Evolutionary conservation across 192 early-diverging fungal species (phyloP).

Genomic region (Coemansia sp.): DNA sequence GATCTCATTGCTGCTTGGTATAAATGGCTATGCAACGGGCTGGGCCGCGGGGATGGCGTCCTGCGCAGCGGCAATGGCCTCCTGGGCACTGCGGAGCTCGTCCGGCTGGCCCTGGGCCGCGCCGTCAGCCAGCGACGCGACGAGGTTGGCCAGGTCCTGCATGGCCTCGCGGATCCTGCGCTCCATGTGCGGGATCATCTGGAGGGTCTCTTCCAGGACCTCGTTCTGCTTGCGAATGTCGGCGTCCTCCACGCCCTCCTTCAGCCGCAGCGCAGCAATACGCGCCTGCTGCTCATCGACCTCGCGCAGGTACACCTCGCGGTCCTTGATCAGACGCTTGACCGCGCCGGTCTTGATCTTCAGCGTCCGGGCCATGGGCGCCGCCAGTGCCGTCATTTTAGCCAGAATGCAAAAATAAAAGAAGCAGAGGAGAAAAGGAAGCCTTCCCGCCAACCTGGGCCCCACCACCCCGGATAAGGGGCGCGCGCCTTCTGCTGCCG

Average conservation of each 20-base stretch:
- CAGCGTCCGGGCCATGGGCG: slow-evolving; percentile 15
- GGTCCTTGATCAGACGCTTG: slow-evolving; percentile 38
- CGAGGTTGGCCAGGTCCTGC: slow-evolving; percentile 33
- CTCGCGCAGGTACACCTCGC: slow-evolving; percentile 18
- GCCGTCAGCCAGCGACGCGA: slow-evolving; percentile 2
- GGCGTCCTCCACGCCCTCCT: slow-evolving; percentile 18
- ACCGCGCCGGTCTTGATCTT: slow-evolving; percentile 41
- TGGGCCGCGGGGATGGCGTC: background rate
- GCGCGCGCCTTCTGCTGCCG: too few relatives aligned
- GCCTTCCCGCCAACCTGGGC: too few relatives aligned
- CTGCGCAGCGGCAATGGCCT: background rate
- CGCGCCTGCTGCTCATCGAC: slow-evolving; percentile 11
- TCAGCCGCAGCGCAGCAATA: slow-evolving; percentile 14
- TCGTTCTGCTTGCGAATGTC: slow-evolving; percentile 48
- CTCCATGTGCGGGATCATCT: slow-evolving; percentile 46
- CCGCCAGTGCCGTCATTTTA: background rate
- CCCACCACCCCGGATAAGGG: too few relatives aligned
- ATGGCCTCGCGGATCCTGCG: slow-evolving; percentile 26
- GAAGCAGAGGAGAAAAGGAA: too few relatives aligned
- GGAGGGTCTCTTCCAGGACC: slow-evolving; percentile 41
- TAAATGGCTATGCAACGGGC: background rate
- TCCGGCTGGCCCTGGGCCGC: background rate
- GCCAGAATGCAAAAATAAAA: too few relatives aligned
- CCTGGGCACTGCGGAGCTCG: slow-evolving; percentile 2
- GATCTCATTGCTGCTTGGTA: too few relatives aligned